Evolutionary conservation across 495 filamentous ascomycete species (phyloP), one percentile per base, ranked within the genome.

Genomic region (Penicillium dipodomyicola): DNA sequence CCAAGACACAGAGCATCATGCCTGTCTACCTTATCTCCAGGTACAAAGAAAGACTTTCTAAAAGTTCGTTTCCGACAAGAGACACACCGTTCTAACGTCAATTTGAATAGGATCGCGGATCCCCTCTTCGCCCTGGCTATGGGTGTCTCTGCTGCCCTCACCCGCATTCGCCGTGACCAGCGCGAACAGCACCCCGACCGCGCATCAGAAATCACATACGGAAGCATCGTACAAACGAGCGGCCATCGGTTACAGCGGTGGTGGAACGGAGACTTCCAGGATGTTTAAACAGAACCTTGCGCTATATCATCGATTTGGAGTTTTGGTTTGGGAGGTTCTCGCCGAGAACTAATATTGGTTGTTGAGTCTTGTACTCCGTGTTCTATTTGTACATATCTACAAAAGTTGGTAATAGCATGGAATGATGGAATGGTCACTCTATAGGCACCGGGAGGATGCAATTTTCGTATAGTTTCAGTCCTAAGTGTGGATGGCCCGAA

Each of bases 81-180:
- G n/a, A 17, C 10, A 15, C 19, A 25, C 17, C 35, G 49, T 23
- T 17, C 46, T 47, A 65, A 61, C 2, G 7, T 7, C 2, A 17
- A 17, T 42, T 9, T 14, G 2, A 59, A 53, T 58, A 92, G 90
- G 69, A 64, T 83, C 47, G 84, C 82, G 20, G 94, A 98, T 66
- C 94, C 93, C 19, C 64, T 96, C 59, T 98, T 97, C 67, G 94
- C 91, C 40, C 58, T 96, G 40, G 71, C 82, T 49, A 93, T 97
- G 65, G 94, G 87, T 79, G 11, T 82, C 77, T 46, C 87, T 74
- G 57, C 88, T 74, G 51, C 82, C 69, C 43, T 77, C 60, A 52
- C 79, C 43, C 71, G 72, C 59, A 70, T 98, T 68, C 88, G 86
- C 61, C 88, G 92, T 23, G 94, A 97, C 65, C 88, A 94, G 67